A percentile compares a stretch with the other conserved stretches of the same genome.
Conservation (phyloP, 176 grass and related monocot genomes). For the Cocos nucifera region DNA sequence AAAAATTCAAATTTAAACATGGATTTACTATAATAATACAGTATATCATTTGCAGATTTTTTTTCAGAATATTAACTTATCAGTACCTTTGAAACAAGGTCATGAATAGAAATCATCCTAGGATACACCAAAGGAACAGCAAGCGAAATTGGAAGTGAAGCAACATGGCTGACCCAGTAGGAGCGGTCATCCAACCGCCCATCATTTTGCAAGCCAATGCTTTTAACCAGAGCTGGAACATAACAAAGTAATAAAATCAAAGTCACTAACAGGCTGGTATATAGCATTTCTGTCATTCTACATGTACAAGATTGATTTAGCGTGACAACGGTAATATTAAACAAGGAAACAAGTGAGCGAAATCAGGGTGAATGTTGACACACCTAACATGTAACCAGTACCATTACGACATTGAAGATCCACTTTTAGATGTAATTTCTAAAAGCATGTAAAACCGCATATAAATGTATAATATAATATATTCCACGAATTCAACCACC, state of each 20-base stretch:
- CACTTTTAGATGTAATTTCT: too few relatives aligned
- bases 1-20: conserved; percentile 3
- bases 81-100: conserved; percentile 52
- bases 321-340: too few relatives aligned
- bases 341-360: not conserved
- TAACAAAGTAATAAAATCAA: too few relatives aligned
- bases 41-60: not conserved
- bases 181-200: conserved; percentile 66
- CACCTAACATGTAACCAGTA: too few relatives aligned
- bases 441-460: too few relatives aligned
- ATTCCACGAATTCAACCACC: too few relatives aligned
- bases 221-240: conserved; percentile 61
- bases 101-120: conserved; percentile 75
- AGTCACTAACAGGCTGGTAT: too few relatives aligned
- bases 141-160: conserved; percentile 48
- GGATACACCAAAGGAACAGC: conserved; percentile 78
- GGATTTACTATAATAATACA: not conserved
- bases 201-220: conserved; percentile 72
- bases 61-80: not conserved
- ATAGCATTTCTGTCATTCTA: too few relatives aligned
- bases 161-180: conserved; percentile 55
- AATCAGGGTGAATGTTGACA: not conserved
- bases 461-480: too few relatives aligned
- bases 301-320: too few relatives aligned
- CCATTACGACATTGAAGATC: too few relatives aligned